These are phyloP conservation scores for Cytospora schulzeri DNA, from an alignment of 2,329 filamentous ascomycete species.

Conservation along the genomic window DNA sequence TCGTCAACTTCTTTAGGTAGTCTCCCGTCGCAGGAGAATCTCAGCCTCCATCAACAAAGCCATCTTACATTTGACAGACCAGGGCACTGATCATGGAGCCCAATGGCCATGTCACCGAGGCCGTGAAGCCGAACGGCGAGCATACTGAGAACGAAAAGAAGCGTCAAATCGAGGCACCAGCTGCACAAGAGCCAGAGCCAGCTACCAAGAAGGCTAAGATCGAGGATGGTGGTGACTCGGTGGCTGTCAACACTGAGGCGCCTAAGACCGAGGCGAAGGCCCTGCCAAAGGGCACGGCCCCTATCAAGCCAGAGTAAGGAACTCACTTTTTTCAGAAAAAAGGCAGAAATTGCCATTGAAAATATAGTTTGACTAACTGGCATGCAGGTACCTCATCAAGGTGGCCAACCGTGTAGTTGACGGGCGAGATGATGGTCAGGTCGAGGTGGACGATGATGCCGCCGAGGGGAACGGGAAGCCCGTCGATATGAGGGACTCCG, in stretches of 20 bases:
- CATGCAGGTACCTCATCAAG: slow-evolving; percentile 47
- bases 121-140: slow-evolving; percentile 28
- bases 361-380: slow-evolving; percentile 22
- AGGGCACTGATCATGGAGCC: slow-evolving; percentile 17
- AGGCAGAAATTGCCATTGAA: background rate
- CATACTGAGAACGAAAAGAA: slow-evolving; percentile 27
- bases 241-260: slow-evolving; percentile 52
- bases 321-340: slow-evolving; percentile 23
- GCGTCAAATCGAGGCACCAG: slow-evolving; percentile 27
- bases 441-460: slow-evolving; percentile 48
- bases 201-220: slow-evolving; percentile 52
- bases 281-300: slow-evolving; percentile 45
- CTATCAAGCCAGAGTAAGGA: slow-evolving; percentile 72
- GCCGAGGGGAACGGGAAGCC: slow-evolving; percentile 51
- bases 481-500: slow-evolving; percentile 31
- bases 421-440: slow-evolving; percentile 30
- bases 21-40: background rate
- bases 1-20: background rate
- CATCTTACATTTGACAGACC: background rate
- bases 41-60: background rate
- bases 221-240: slow-evolving; percentile 29
- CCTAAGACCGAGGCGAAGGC: slow-evolving; percentile 1
- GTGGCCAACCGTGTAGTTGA: slow-evolving; percentile 33
- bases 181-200: slow-evolving; percentile 36
- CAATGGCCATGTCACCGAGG: background rate